Evolutionary conservation across 331 rosid genomes (phyloP), one percentile per base, ranked within the genome.

Genomic region (Malus hybrid): DNA sequence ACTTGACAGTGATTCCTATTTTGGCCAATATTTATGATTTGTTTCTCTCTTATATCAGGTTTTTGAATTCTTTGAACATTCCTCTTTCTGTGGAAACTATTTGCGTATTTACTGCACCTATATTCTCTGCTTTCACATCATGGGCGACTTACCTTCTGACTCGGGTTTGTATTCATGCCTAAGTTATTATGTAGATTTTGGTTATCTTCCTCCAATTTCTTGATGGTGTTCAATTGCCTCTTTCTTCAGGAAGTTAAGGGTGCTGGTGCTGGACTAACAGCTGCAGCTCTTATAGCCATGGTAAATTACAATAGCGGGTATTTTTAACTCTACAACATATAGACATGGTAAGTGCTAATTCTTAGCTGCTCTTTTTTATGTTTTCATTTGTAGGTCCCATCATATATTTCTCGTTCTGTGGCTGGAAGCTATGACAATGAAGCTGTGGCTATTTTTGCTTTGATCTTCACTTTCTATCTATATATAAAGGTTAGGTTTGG

Each of bases 391-490:
- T 82, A 94, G 99, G 99, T 94, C 69, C 99, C 99, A 10, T 94
- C 99, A 18, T 94, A 94, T 77, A 94, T 94, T 70, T 94, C 99
- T 63, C 95, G 99, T 69, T 94, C 99, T 48, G 99, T 94, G 56
- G 99, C 99, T 81, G 99, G 99, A 75, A 94, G 97, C 88, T 94
- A 94, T 71, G 99, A 94, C 85, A 94, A 94, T 87, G 99, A 94
- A 87, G 99, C 97, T 60, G 99, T 94, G 64, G 99, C 99, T 63
- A 94, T 94, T 82, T 94, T 94, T 88, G 99, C 99, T 81, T 83
- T 94, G 88, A 89, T 94, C 82, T 83, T 92, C 86, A 94, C 99
- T 48, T 94, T 94, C 87, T 94, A 86, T 85, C 99, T 94, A 77
- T 94, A 94, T 84, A 85, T 94, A 79, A 93, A 94, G 99, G 97